phyloP scores from a whole-genome alignment of 768 basidiomycete species.

The Mycena indigotica region DNA sequence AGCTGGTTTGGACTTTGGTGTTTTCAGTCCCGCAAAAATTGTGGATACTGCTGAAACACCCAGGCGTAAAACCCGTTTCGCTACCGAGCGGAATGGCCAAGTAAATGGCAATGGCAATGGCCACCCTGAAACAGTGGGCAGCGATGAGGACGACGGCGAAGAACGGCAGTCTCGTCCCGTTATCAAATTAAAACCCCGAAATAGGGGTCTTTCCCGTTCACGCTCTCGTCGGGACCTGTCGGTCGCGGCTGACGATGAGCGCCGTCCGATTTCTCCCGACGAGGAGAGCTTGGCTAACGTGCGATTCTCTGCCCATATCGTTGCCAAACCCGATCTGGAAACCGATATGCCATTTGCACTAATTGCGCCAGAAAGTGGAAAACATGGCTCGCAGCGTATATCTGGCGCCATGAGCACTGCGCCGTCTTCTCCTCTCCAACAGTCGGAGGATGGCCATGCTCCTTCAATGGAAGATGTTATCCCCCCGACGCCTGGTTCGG shows the following conservation, averaged over 20 bases:
- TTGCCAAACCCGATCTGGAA: constrained; percentile 62
- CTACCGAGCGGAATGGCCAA: constrained; percentile 30
- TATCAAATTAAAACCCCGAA: constrained; percentile 68
- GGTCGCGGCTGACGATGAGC: constrained; percentile 57
- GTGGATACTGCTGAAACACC: constrained; percentile 28
- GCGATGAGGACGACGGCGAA: constrained; percentile 47
- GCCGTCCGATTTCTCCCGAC: constrained; percentile 61
- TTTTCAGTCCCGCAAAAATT: constrained; percentile 57
- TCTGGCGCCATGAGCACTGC: constrained; percentile 35
- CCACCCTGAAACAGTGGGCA: constrained; percentile 33
- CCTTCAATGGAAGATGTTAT: constrained; percentile 29
- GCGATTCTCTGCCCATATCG: constrained; percentile 71
- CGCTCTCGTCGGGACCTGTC: constrained; percentile 73
- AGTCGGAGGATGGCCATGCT: constrained; percentile 50
- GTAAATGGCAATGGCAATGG: constrained; percentile 29
- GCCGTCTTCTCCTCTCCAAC: constrained; percentile 34
- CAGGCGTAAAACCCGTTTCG: constrained; percentile 41
- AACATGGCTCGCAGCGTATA: constrained; percentile 41
- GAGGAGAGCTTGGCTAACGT: constrained; percentile 73
- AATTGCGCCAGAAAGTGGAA: constrained; percentile 67
- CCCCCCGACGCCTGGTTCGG: constrained; percentile 41
- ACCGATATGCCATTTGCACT: constrained; percentile 76
- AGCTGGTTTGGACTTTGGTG: constrained; percentile 74
- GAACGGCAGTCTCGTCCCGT: constrained; percentile 70
- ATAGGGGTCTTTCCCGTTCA: constrained; percentile 58